phyloP scores from a whole-genome alignment of 169 alveolate genomes.

The Cyclospora cayetanensis region DNA sequence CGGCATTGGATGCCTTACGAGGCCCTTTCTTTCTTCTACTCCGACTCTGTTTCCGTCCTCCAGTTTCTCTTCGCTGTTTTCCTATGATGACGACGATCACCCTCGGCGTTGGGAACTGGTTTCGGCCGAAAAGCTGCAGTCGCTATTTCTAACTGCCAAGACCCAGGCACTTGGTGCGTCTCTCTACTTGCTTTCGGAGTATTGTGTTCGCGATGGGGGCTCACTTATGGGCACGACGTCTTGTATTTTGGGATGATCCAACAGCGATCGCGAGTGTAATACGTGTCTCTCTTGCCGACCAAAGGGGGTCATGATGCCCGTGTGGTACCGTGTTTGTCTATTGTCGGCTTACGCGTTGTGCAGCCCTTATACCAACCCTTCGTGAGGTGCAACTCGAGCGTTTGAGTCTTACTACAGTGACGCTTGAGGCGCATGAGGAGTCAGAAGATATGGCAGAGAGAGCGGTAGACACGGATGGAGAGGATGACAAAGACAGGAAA shows the following conservation, averaged over 20 bases:
- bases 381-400: constrained; percentile 43
- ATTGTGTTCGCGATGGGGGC: not conserved
- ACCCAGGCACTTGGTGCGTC: constrained; percentile 32
- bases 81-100: constrained; percentile 44
- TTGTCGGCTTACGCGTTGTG: not conserved
- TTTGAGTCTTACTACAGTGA: not conserved
- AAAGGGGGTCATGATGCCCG: too few species aligned
- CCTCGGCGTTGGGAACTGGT: constrained; percentile 62
- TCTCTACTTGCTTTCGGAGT: not conserved
- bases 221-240: too few species aligned
- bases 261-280: too few species aligned
- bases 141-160: constrained; percentile 20
- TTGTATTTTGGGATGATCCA: too few species aligned
- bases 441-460: too few species aligned
- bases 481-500: not conserved
- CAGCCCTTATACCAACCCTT: constrained; percentile 23
- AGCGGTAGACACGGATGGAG: not conserved
- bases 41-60: too few species aligned
- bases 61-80: not conserved
- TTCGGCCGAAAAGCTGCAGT: constrained; percentile 28
- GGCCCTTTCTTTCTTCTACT: too few species aligned
- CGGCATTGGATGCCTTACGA: too few species aligned
- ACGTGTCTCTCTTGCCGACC: too few species aligned
- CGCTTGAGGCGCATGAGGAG: constrained; percentile 2
- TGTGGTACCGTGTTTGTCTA: too few species aligned